These are phyloP conservation scores for Prunus mume DNA, from an alignment of 306 rosid species.

Conservation along the genomic window DNA sequence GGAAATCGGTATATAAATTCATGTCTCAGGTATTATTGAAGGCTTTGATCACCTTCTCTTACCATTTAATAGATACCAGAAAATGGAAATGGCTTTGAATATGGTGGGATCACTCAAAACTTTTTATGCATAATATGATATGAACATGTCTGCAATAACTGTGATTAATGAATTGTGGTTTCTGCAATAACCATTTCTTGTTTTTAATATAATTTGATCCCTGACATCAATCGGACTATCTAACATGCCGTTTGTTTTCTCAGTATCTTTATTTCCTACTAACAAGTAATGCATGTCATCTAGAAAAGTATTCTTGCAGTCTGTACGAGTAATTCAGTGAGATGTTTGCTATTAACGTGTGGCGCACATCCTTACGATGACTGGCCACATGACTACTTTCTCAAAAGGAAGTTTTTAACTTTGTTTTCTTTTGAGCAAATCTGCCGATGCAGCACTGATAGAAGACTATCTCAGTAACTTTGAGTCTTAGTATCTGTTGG, in stretches of 20 bases:
- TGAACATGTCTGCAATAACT: neutral
- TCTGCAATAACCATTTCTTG: neutral
- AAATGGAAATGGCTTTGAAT: neutral
- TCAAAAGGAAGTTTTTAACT: neutral
- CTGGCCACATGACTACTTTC: neutral
- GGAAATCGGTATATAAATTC: constrained; percentile 85
- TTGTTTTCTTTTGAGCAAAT: neutral
- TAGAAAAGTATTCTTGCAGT: neutral
- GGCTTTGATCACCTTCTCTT: neutral
- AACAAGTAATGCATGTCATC: neutral
- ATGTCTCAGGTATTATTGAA: constrained; percentile 60
- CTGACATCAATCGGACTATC: neutral
- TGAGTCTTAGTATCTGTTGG: neutral
- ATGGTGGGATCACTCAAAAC: neutral
- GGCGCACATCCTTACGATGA: neutral
- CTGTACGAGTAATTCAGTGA: neutral
- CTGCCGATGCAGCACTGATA: neutral
- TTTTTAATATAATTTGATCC: neutral
- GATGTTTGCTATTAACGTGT: neutral
- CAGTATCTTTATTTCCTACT: neutral
- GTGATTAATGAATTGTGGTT: neutral
- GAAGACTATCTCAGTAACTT: neutral
- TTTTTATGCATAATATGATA: neutral
- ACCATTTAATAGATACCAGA: neutral
- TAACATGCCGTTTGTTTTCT: neutral